Conservation (phyloP, 352 stramenopile genomes). For the Pythium plurisporium region DNA sequence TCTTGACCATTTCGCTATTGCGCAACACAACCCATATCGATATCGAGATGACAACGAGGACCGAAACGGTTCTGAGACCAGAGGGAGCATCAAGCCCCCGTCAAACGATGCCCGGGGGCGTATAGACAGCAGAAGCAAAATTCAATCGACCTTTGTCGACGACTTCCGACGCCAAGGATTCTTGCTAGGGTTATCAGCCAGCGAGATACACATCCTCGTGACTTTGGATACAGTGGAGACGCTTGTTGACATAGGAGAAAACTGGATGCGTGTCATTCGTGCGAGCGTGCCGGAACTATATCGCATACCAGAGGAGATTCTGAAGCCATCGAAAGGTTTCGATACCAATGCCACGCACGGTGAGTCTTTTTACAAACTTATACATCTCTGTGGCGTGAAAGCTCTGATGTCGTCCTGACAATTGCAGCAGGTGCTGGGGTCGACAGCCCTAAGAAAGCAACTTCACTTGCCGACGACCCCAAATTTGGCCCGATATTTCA, state of each 20-base stretch:
- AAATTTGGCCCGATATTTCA: slow-evolving; percentile 63
- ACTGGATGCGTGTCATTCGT: slow-evolving; percentile 50
- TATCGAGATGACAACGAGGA: slow-evolving; percentile 48
- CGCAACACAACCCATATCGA: slow-evolving; percentile 67
- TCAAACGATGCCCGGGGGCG: not conserved
- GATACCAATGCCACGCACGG: not conserved
- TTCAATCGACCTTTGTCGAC: slow-evolving; percentile 34
- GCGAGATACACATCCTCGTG: slow-evolving; percentile 52
- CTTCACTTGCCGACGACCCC: slow-evolving; percentile 61
- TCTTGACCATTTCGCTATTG: slow-evolving; percentile 68
- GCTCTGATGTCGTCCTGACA: too few relatives aligned
- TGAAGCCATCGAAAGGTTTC: not conserved
- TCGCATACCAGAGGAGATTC: slow-evolving; percentile 16
- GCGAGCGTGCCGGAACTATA: slow-evolving; percentile 40
- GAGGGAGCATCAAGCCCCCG: slow-evolving; percentile 7
- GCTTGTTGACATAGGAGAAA: slow-evolving; percentile 59
- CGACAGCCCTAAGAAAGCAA: slow-evolving; percentile 54
- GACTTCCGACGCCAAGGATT: slow-evolving; percentile 52
- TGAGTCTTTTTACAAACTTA: not conserved
- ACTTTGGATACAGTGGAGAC: slow-evolving; percentile 57
- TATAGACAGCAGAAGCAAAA: slow-evolving; percentile 1
- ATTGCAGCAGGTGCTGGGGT: slow-evolving; percentile 7
- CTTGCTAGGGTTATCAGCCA: slow-evolving; percentile 48
- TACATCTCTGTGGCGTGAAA: too few relatives aligned
- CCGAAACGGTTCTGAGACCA: not conserved